phyloP scores from a whole-genome alignment of 352 stramenopile species.

The Globisporangium acanthophoron region DNA sequence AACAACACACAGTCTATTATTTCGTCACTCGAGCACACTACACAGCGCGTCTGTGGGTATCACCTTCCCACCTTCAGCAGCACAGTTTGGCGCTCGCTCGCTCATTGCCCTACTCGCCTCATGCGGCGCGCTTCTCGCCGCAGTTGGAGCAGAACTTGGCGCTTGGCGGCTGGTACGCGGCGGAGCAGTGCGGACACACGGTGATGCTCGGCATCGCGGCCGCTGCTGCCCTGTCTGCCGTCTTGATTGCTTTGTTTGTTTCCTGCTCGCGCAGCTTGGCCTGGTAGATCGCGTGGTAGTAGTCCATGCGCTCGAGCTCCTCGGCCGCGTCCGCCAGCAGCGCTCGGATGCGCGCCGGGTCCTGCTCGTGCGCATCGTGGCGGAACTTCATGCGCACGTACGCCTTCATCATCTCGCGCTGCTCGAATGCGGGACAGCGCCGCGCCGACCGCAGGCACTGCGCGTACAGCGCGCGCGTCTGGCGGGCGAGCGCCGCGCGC shows the following conservation, averaged over 20 bases:
- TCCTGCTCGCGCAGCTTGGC: constrained; percentile 40
- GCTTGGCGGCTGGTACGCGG: constrained; percentile 32
- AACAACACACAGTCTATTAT: constrained; percentile 5
- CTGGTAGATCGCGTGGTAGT: constrained; percentile 81
- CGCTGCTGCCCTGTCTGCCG: neutral
- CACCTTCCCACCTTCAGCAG: too few species aligned
- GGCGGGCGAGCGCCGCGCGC: constrained; percentile 10
- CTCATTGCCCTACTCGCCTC: neutral
- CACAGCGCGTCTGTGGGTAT: too few species aligned
- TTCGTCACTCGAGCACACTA: neutral
- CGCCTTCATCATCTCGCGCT: constrained; percentile 80
- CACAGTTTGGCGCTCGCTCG: too few species aligned
- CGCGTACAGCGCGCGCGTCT: constrained; percentile 60
- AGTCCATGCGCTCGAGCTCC: constrained; percentile 83
- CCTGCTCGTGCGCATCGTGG: constrained; percentile 36
- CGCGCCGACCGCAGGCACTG: constrained; percentile 71
- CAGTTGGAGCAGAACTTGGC: constrained; percentile 79
- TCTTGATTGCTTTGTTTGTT: constrained; percentile 1
- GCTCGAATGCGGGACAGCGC: constrained; percentile 68
- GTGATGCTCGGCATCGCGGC: constrained; percentile 3
- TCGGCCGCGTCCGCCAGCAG: constrained; percentile 61
- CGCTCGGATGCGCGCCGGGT: constrained; percentile 46
- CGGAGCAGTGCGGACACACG: constrained; percentile 36
- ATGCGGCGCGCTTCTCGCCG: constrained; percentile 36
- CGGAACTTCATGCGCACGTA: constrained; percentile 82